Conservation (phyloP, 2,329 filamentous ascomycete genomes). For the Zymoseptoria tritici region DNA sequence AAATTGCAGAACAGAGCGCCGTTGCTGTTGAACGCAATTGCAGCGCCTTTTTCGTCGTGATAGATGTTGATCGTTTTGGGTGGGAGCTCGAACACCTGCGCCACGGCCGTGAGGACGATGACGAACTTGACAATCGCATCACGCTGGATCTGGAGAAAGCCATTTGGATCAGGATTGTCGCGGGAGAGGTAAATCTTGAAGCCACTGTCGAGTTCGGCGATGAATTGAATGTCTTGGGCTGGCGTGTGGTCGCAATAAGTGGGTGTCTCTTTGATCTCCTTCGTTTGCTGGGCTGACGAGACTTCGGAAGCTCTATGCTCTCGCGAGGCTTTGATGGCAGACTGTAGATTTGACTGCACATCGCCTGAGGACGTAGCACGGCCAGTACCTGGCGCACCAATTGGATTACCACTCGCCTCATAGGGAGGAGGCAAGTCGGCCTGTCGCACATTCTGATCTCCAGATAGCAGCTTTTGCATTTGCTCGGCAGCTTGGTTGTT, state of each 20-base stretch:
- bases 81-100: slow-evolving; percentile 63
- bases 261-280: slow-evolving; percentile 65
- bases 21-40: slow-evolving; percentile 85
- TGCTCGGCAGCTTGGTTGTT: slow-evolving; percentile 37
- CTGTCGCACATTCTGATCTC: background rate
- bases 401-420: slow-evolving; percentile 10
- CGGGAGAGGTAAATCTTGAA: slow-evolving; percentile 67
- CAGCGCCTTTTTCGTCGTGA: slow-evolving; percentile 68
- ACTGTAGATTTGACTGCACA: slow-evolving; percentile 63
- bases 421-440: slow-evolving; percentile 29
- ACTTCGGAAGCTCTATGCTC: slow-evolving; percentile 65
- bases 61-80: slow-evolving; percentile 72
- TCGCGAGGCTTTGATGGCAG: slow-evolving; percentile 70
- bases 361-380: slow-evolving; percentile 37
- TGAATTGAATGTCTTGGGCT: slow-evolving; percentile 63
- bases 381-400: slow-evolving; percentile 24
- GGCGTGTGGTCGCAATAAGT: slow-evolving; percentile 78
- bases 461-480: slow-evolving; percentile 23
- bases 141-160: slow-evolving; percentile 57
- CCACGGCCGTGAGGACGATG: slow-evolving; percentile 59
- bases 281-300: slow-evolving; percentile 65
- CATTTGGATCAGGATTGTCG: slow-evolving; percentile 41
- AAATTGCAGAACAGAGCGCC: slow-evolving; percentile 93
- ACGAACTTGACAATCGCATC: slow-evolving; percentile 62
- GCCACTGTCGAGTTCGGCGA: slow-evolving; percentile 61